Percentiles rank a stretch among this genome's conserved stretches.
Conservation (phyloP, 495 filamentous ascomycete genomes). For the Hypoxylon lienhwacheense region DNA sequence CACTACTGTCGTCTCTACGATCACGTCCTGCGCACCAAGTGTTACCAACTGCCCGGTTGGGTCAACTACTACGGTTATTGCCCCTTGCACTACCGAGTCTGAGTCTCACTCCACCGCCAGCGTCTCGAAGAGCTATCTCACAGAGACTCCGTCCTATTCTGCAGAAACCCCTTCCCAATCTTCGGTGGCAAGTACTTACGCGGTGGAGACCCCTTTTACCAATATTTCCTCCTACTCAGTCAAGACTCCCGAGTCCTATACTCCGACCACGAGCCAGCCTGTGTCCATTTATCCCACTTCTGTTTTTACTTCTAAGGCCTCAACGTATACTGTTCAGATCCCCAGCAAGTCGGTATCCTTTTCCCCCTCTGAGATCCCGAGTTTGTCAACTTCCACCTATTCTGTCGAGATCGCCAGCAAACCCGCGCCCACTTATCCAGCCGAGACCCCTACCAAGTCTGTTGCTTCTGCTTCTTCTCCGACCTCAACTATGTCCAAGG, state of each 20-base stretch:
- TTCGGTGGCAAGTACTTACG: not conserved
- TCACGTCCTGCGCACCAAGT: slow-evolving; percentile 52
- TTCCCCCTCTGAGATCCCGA: not conserved
- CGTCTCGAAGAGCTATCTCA: slow-evolving; percentile 5
- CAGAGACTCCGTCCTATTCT: slow-evolving; percentile 7
- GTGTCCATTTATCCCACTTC: no score
- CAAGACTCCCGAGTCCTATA: no score
- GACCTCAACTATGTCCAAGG: slow-evolving; percentile 6
- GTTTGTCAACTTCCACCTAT: no score
- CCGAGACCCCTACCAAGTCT: slow-evolving; percentile 10
- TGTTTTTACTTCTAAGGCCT: no score
- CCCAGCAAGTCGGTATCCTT: not conserved
- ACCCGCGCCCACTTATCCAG: slow-evolving; percentile 19
- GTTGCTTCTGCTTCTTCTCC: slow-evolving; percentile 5
- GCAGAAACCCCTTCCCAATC: not conserved
- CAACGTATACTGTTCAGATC: not conserved
- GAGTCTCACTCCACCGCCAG: slow-evolving; percentile 14
- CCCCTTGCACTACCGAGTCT: slow-evolving; percentile 19
- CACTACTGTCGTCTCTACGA: slow-evolving; percentile 41
- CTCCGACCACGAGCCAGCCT: no score
- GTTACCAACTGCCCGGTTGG: slow-evolving; percentile 57
- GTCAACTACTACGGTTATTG: slow-evolving; percentile 22
- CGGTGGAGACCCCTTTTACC: not conserved
- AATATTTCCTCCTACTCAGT: not conserved
- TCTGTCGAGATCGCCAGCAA: slow-evolving; percentile 7